Conservation (phyloP, 1,284 basidiomycete species). For the Malassezia obtusa region DNA sequence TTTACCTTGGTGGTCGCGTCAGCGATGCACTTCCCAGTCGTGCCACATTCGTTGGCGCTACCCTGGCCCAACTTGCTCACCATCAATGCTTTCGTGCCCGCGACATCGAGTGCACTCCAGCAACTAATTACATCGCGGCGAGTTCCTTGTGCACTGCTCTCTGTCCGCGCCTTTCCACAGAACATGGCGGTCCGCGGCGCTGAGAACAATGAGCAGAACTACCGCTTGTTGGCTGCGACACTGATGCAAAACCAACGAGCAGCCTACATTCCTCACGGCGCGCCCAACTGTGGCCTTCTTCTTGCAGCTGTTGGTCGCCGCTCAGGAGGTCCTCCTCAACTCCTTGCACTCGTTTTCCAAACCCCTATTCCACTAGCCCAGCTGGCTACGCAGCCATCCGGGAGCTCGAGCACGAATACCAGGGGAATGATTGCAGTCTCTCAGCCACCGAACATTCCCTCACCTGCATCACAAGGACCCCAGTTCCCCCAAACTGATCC, state of each 20-base stretch:
- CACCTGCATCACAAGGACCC: neutral
- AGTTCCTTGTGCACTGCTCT: constrained; percentile 3
- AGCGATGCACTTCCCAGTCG: constrained; percentile 16
- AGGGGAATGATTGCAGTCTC: constrained; percentile 9
- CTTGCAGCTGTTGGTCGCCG: constrained; percentile 3
- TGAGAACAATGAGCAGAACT: constrained; percentile 33
- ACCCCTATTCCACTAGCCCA: constrained; percentile 25
- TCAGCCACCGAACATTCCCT: neutral
- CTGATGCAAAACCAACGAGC: constrained; percentile 32
- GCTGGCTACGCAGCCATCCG: constrained; percentile 10
- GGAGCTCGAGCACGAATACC: neutral
- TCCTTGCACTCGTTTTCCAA: constrained; percentile 31
- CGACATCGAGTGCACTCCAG: constrained; percentile 2
- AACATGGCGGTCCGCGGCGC: constrained; percentile 5
- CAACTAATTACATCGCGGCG: constrained; percentile 1
- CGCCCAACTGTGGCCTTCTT: constrained; percentile 25
- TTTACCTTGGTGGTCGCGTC: constrained; percentile 31
- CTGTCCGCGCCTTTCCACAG: constrained; percentile 2
- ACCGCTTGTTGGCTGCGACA: constrained; percentile 23
- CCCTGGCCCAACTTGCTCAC: constrained; percentile 14
- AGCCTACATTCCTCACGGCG: constrained; percentile 29
- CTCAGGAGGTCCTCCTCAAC: constrained; percentile 11
- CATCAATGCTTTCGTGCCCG: constrained; percentile 1
- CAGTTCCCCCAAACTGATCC: no score
- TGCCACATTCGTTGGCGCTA: neutral